These are phyloP conservation scores for Melampsora americana DNA, from an alignment of 1,284 basidiomycete species.

Conservation along the genomic window DNA sequence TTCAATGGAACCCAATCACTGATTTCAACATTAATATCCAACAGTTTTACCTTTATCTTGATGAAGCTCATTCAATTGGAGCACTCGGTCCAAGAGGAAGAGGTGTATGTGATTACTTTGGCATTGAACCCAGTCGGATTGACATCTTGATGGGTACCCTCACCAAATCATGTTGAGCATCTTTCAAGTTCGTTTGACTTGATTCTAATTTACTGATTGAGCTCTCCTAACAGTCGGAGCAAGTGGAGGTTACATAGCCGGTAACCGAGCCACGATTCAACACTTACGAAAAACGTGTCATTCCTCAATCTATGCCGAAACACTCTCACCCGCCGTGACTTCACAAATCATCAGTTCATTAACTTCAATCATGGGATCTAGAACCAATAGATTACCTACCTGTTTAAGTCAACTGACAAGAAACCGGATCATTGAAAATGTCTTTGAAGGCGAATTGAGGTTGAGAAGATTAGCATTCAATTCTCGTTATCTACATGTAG, in stretches of 20 bases:
- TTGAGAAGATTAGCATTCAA: slow-evolving; percentile 54
- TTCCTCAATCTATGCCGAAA: slow-evolving; percentile 81
- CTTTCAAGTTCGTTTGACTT: not conserved
- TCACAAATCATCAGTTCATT: slow-evolving; percentile 88
- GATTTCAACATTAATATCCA: not conserved
- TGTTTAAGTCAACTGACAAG: slow-evolving; percentile 51
- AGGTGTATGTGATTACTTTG: slow-evolving; percentile 93
- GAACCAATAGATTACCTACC: not conserved
- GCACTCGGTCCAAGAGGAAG: slow-evolving; percentile 90
- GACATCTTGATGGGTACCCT: slow-evolving; percentile 99
- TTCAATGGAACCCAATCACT: not conserved
- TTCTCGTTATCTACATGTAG: slow-evolving; percentile 53
- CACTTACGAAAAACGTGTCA: slow-evolving; percentile 77
- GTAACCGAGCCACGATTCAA: slow-evolving; percentile 74
- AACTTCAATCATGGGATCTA: slow-evolving; percentile 86
- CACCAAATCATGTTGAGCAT: slow-evolving; percentile 70
- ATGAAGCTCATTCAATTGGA: slow-evolving; percentile 97
- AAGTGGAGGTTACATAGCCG: slow-evolving; percentile 91
- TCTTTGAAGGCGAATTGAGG: slow-evolving; percentile 52
- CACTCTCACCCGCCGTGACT: slow-evolving; percentile 84
- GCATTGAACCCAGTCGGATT: slow-evolving; percentile 72
- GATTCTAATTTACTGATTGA: slow-evolving; percentile 51
- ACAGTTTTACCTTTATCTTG: slow-evolving; percentile 91
- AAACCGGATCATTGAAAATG: slow-evolving; percentile 49
- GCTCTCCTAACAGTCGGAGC: slow-evolving; percentile 76